Base-by-base conservation (phyloP, 345 rosid species). In the Boechera stricta region DNA sequence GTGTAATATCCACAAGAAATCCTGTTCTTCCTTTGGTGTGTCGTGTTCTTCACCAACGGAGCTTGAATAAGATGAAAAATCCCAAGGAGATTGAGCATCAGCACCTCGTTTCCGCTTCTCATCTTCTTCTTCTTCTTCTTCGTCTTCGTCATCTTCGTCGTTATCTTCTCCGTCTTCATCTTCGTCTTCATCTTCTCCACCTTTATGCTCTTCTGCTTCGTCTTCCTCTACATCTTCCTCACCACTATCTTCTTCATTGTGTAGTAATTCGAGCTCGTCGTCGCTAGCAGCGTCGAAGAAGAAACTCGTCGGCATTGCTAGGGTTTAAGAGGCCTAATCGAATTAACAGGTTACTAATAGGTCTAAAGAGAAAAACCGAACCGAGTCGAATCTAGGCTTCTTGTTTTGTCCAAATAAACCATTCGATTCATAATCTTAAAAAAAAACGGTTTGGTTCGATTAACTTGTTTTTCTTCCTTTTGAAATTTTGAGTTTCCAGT, bases 31-130 rank as follows among this genome's bases (percentile, higher is more conserved):
- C 16, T 16, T 16, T 16, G 16, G 16, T 16, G 16, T 16, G 16
- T 16, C 87, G 81, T 94, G 97, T 79, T 94, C 98, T 49, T 94
- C 98, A 16, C 91, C 88, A 1, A 89, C 95, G 52, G 97, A 86
- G 80, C 88, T 93, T 7, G 97, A 88, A 70, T 86, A 92, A 10
- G 92, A 78, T 54, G 90, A 87, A 62, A 95, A 92, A 76, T 95
- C 97, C 98, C 97, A 92, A 6, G 98, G 98, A 10, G 99, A 92
- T 54, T 90, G 98, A 4, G 73, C 75, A 55, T 77, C 82, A 16
- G 62, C 61, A 45, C 63, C 35, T 41, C 51, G 72, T 75, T 75
- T 75, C 55, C 8, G 65, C 38, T 72, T 82, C 16, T 78, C 81
- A 45, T 82, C 81, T 1, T 52, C 84, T 10, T 79, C 89, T 5